Evolutionary conservation across 2,329 filamentous ascomycete genomes (phyloP), one percentile per base, ranked within the genome.

Genomic region (Conoideocrella luteorostrata): DNA sequence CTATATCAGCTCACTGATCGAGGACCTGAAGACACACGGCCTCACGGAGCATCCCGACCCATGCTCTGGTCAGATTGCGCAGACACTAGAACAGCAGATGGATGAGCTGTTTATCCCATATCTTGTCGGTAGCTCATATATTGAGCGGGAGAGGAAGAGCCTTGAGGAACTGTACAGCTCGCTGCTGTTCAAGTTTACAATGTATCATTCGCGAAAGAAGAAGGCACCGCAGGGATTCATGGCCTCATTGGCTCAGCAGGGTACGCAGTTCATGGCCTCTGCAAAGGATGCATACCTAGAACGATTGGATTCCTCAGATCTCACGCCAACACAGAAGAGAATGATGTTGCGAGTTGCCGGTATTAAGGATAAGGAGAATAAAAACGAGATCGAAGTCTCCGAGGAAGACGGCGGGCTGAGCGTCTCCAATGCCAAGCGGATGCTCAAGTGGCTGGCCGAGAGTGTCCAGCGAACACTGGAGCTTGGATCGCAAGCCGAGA

Each of bases 391-490:
- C 46, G 90, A 95, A 59, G 86, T 97, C 24, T 83, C 84, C 0
- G 93, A 97, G 47, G 82, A 91, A 58, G 91, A 98, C 57, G 93
- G 93, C 26, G 74, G 81, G 45, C 70, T 97, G 21, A 91, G 83
- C 52, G 72, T 94, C 4, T 73, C 80, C n/a, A 89, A 86, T 61
- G 88, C 90, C n/a, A 97, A 97, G 67, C 80, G 93, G 45, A 98
- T 98, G 90, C 77, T 98, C 47, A 94, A 88, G 60, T 98, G 93
- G 93, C 71, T 98, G 32, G 93, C 93, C 3, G 93, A 98, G 69
- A 89, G 88, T 49, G 91, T 98, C 20, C 86, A 93, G 30, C 77
- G 93, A 50, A 88, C 89, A 0, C 74, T 98, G 9, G 93, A 98
- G 63, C 74, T 98, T n/a, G 89, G 87, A 20, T 84, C 87, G 20